phyloP scores from a whole-genome alignment of 306 rosid genomes.

The Inga leiocalycina region DNA sequence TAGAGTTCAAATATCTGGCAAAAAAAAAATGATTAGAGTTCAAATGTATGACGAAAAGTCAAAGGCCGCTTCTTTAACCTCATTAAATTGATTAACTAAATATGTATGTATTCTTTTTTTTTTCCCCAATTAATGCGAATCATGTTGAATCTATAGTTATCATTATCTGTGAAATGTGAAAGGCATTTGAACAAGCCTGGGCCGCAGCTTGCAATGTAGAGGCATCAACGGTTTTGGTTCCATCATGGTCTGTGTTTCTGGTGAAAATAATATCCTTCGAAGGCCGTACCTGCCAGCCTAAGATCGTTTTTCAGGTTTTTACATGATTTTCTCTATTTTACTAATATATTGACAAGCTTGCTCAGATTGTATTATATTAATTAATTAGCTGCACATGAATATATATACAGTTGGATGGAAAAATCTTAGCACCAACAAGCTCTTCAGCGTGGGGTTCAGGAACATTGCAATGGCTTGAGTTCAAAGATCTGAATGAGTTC shows the following conservation, averaged over 20 bases:
- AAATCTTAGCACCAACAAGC: slow-evolving; percentile 69
- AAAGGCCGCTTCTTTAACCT: background rate
- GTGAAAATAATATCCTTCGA: slow-evolving; percentile 64
- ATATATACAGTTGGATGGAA: slow-evolving; percentile 60
- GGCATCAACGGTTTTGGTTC: slow-evolving; percentile 64
- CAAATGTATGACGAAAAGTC: background rate
- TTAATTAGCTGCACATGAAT: too few relatives aligned
- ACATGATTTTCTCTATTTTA: background rate
- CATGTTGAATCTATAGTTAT: background rate
- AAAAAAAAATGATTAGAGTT: too few relatives aligned
- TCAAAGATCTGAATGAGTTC: slow-evolving; percentile 52
- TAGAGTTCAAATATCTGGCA: background rate
- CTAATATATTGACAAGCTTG: background rate
- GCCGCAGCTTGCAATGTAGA: slow-evolving; percentile 66
- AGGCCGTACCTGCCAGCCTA: slow-evolving; percentile 54
- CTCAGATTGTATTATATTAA: background rate
- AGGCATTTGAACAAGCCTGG: slow-evolving; percentile 77
- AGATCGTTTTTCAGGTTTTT: slow-evolving; percentile 71
- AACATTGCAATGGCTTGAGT: slow-evolving; percentile 70
- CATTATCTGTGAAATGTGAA: background rate
- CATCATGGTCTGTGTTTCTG: slow-evolving; percentile 70
- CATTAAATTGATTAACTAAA: background rate
- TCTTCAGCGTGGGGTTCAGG: slow-evolving; percentile 69
- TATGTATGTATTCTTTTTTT: background rate
- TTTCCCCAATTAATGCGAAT: background rate